Percentiles rank a stretch among this genome's conserved stretches.
Evolutionary conservation across 176 grass and related monocot species (phyloP).

Genomic region (Musa troglodytarum): DNA sequence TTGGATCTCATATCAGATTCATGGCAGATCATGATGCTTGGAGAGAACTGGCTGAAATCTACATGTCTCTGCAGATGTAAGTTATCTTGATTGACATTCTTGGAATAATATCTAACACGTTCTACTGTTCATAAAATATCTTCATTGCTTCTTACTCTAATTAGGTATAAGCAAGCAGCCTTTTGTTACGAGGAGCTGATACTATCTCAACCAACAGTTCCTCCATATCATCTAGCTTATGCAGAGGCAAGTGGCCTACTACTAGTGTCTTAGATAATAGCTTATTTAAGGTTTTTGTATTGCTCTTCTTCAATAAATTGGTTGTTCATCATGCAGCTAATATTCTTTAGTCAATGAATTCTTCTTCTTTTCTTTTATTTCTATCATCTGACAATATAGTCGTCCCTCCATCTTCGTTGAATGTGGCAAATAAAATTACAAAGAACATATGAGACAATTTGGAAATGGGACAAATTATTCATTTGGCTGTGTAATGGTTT

Average conservation of each 20-base stretch:
- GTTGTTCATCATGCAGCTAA: neutral
- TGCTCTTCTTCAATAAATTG: neutral
- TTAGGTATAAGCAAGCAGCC: constrained; percentile 92
- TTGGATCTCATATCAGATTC: constrained; percentile 53
- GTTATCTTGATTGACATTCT: constrained; percentile 20
- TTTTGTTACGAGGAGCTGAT: constrained; percentile 99
- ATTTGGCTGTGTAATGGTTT: no score
- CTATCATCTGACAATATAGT: no score
- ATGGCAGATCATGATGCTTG: constrained; percentile 99
- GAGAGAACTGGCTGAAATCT: constrained; percentile 99
- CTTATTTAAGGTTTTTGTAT: neutral
- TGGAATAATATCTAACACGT: constrained; percentile 6
- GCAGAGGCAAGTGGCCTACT: constrained; percentile 58
- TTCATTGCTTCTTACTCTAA: constrained; percentile 7
- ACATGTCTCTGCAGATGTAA: constrained; percentile 84
- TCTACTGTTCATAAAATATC: neutral
- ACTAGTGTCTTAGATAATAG: neutral
- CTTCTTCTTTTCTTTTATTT: no score
- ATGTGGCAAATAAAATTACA: no score
- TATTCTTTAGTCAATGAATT: no score
- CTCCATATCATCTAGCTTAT: constrained; percentile 79
- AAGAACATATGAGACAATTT: no score
- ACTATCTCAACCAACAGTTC: constrained; percentile 69
- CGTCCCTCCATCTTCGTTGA: no score
- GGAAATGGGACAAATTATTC: no score